A percentile compares a stretch with the other conserved stretches of the same genome.
Conservation (phyloP, 2,329 filamentous ascomycete genomes). For the Coniochaeta sp. region DNA sequence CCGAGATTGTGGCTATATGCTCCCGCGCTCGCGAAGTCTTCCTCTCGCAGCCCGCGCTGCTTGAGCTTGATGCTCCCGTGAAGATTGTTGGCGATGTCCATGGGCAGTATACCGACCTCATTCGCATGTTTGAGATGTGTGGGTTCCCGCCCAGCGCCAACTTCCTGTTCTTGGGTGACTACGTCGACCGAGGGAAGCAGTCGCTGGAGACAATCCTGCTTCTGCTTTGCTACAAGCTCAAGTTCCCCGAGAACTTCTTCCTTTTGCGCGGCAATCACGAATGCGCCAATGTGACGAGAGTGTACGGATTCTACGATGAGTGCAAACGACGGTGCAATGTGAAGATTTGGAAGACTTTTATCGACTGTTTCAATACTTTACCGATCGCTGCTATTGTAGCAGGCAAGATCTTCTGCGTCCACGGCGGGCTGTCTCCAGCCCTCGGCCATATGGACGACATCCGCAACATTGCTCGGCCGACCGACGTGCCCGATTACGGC, state of each 20-base stretch:
- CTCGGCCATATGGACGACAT: conserved; percentile 98
- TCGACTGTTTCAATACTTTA: conserved; percentile 92
- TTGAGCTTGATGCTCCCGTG: conserved; percentile 89
- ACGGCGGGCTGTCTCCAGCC: conserved; percentile 87
- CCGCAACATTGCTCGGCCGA: conserved; percentile 87
- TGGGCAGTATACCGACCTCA: conserved; percentile 91
- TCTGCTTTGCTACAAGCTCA: conserved; percentile 92
- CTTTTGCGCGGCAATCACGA: conserved; percentile 91
- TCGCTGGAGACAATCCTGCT: conserved; percentile 91
- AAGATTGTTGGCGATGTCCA: conserved; percentile 98
- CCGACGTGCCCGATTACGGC: conserved; percentile 95
- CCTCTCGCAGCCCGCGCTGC: conserved; percentile 80
- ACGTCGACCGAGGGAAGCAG: conserved; percentile 94
- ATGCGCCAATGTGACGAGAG: conserved; percentile 89
- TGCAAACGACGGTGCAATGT: conserved; percentile 95
- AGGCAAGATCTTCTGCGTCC: conserved; percentile 95
- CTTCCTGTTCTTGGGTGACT: conserved; percentile 91
- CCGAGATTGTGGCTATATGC: conserved; percentile 92
- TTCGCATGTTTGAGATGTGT: conserved; percentile 98
- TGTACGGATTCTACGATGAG: conserved; percentile 97
- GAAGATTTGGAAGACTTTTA: conserved; percentile 97
- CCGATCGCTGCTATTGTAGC: conserved; percentile 96
- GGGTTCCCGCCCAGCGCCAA: conserved; percentile 89
- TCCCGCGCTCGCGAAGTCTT: conserved; percentile 82
- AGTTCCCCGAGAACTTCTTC: conserved; percentile 97